phyloP scores from a whole-genome alignment of 768 basidiomycete genomes.

The Lactarius tabidus region DNA sequence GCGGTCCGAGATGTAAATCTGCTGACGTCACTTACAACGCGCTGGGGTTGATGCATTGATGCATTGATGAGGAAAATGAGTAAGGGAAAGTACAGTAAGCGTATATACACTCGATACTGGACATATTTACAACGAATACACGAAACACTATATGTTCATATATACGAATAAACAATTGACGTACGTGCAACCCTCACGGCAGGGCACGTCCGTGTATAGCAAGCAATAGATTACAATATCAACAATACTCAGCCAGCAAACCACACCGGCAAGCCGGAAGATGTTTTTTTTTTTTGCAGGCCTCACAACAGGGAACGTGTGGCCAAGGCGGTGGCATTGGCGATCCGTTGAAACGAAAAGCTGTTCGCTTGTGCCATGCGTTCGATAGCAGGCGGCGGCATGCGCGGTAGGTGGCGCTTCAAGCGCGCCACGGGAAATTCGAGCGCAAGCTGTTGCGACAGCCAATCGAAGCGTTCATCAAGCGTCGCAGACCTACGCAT shows the following conservation, averaged over 20 bases:
- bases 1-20: no score
- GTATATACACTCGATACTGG: no score
- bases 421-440: background rate
- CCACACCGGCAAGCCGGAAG: background rate
- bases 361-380: background rate
- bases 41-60: no score
- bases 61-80: no score
- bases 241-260: no score
- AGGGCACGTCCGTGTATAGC: no score
- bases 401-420: background rate
- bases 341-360: constrained; percentile 10
- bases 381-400: constrained; percentile 7
- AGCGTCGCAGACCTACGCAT: constrained; percentile 1
- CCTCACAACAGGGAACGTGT: constrained; percentile 6
- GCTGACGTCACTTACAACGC: no score
- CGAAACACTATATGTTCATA: no score
- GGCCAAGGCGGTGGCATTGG: constrained; percentile 7
- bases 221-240: background rate
- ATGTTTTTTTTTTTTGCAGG: background rate
- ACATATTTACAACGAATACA: no score
- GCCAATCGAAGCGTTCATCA: constrained; percentile 17
- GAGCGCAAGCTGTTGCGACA: constrained; percentile 10
- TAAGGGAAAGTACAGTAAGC: no score
- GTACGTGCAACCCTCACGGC: no score
- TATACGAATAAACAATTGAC: no score